These are phyloP conservation scores for Teratosphaeriaceae sp. DNA, from an alignment of 2,329 filamentous ascomycete species.

Conservation along the genomic window DNA sequence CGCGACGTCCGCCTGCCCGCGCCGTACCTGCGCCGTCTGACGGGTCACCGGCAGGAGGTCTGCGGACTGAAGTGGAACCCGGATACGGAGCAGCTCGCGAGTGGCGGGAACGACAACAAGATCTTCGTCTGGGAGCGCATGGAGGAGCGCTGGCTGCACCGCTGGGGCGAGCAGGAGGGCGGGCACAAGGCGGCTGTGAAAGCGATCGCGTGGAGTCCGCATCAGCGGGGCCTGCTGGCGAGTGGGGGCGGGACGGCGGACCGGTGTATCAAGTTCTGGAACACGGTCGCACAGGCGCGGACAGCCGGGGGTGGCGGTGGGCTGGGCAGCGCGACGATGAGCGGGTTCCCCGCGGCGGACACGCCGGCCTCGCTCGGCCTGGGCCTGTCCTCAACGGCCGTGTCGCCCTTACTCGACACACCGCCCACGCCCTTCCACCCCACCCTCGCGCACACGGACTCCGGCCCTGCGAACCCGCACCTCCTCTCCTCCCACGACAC, in stretches of 20 bases:
- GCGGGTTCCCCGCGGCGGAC: slow-evolving; percentile 1
- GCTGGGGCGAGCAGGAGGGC: slow-evolving; percentile 90
- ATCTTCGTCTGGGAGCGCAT: slow-evolving; percentile 98
- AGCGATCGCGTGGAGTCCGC: slow-evolving; percentile 95
- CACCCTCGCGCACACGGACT: slow-evolving; percentile 35
- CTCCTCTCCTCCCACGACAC: slow-evolving; percentile 80
- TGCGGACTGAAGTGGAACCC: slow-evolving; percentile 97
- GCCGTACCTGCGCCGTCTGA: slow-evolving; percentile 79
- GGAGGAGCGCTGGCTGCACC: slow-evolving; percentile 84
- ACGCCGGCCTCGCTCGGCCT: slow-evolving; percentile 18
- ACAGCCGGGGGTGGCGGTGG: slow-evolving; percentile 33
- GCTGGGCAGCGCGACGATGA: slow-evolving; percentile 21
- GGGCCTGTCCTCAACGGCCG: slow-evolving; percentile 17
- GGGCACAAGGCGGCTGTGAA: slow-evolving; percentile 96
- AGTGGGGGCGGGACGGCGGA: slow-evolving; percentile 95
- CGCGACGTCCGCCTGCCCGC: slow-evolving; percentile 90
- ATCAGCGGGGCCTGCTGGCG: slow-evolving; percentile 88
- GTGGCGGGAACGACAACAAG: slow-evolving; percentile 97
- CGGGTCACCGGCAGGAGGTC: slow-evolving; percentile 96
- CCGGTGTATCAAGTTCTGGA: slow-evolving; percentile 95
- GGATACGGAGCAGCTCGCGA: slow-evolving; percentile 89
- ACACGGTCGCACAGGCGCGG: slow-evolving; percentile 53
- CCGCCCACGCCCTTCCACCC: slow-evolving; percentile 31
- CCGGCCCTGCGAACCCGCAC: slow-evolving; percentile 38
- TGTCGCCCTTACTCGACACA: slow-evolving; percentile 16